These are phyloP conservation scores for Pinus taeda DNA, from an alignment of 75 land plant species.

Conservation along the genomic window DNA sequence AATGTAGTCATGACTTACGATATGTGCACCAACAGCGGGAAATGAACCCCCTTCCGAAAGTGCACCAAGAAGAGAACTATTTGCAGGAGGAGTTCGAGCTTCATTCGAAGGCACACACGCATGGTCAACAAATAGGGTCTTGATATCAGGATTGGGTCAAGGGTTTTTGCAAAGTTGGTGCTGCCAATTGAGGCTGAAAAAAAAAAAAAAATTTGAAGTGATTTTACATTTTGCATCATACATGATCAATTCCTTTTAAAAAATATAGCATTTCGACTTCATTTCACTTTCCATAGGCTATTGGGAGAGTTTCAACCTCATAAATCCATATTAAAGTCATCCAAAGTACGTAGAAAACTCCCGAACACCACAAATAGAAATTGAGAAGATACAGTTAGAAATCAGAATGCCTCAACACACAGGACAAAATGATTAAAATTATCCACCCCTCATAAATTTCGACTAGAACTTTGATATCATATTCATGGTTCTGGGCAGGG, in stretches of 20 bases:
- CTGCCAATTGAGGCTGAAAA: conserved; percentile 23
- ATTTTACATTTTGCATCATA: neutral
- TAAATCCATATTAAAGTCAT: neutral
- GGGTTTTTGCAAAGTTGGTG: conserved; percentile 32
- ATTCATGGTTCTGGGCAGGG: too few relatives aligned
- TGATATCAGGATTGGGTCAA: conserved; percentile 25
- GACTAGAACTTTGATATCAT: too few relatives aligned
- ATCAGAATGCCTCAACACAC: too few relatives aligned
- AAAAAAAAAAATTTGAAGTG: neutral
- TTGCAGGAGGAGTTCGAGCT: conserved; percentile 17
- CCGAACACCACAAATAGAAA: too few relatives aligned
- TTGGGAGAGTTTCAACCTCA: too few relatives aligned
- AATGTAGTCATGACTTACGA: conserved; percentile 9
- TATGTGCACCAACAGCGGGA: conserved; percentile 20
- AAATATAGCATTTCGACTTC: neutral
- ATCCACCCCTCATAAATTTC: too few relatives aligned
- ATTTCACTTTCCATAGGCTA: too few relatives aligned
- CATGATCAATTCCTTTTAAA: neutral
- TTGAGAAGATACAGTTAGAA: too few relatives aligned
- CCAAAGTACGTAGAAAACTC: neutral
- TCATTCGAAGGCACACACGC: conserved; percentile 21
- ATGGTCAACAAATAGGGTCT: conserved; percentile 24
- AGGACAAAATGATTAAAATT: too few relatives aligned
- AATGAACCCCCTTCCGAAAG: conserved; percentile 13
- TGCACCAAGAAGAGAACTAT: conserved; percentile 9